Evolutionary conservation across 2,329 filamentous ascomycete species (phyloP).

Genomic region (Fusarium kyushuense): DNA sequence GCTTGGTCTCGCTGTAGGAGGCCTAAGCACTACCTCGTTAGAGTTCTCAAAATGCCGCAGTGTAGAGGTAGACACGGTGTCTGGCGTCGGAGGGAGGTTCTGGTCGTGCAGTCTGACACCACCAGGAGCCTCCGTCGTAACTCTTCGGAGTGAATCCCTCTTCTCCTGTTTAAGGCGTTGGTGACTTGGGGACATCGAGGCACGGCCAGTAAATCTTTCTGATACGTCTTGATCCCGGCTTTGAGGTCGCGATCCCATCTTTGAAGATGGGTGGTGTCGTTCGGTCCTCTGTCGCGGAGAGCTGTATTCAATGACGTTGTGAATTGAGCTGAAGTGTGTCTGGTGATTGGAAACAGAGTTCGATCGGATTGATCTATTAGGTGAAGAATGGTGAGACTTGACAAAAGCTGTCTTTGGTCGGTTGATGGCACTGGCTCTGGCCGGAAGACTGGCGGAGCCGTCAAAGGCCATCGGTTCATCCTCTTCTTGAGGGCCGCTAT

Average conservation of each 20-base stretch:
- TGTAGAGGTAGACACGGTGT: slow-evolving; percentile 69
- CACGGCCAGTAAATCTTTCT: slow-evolving; percentile 31
- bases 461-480: slow-evolving; percentile 51
- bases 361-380: slow-evolving; percentile 41
- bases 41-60: slow-evolving; percentile 64
- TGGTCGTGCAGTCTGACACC: slow-evolving; percentile 58
- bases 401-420: slow-evolving; percentile 43
- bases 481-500: slow-evolving; percentile 41
- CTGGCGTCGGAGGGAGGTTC: slow-evolving; percentile 67
- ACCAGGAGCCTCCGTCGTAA: slow-evolving; percentile 61
- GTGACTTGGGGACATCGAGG: slow-evolving; percentile 34
- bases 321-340: slow-evolving; percentile 60
- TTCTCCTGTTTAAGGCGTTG: slow-evolving; percentile 60
- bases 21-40: slow-evolving; percentile 59
- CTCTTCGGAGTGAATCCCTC: slow-evolving; percentile 60
- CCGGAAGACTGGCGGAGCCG: slow-evolving; percentile 39
- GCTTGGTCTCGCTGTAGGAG: slow-evolving; percentile 47
- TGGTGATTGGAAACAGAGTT: slow-evolving; percentile 51
- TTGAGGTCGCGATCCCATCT: slow-evolving; percentile 50
- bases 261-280: slow-evolving; percentile 47
- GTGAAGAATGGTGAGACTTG: slow-evolving; percentile 18
- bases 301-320: slow-evolving; percentile 58
- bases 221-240: slow-evolving; percentile 46
- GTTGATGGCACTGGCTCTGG: slow-evolving; percentile 33
- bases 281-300: slow-evolving; percentile 66